phyloP scores from a whole-genome alignment of 1,139 yeast species.

The Suhomyces bolitotheri region DNA sequence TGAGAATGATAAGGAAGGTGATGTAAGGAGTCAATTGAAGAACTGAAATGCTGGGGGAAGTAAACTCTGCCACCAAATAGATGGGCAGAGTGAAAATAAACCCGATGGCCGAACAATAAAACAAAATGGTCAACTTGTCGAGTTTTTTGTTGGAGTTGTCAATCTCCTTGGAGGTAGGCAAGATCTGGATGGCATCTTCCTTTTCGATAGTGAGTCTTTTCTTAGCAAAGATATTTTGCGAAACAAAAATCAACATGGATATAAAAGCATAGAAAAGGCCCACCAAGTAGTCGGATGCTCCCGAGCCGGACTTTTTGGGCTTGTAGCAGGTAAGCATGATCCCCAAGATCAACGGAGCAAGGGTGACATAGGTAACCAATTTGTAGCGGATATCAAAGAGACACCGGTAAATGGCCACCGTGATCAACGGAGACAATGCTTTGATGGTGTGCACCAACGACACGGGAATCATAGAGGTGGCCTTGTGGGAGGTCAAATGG shows the following conservation, averaged over 20 bases:
- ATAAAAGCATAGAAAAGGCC: slow-evolving; percentile 77
- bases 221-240: slow-evolving; percentile 90
- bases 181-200: slow-evolving; percentile 16
- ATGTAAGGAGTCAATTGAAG: slow-evolving; percentile 36
- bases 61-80: slow-evolving; percentile 68
- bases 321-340: slow-evolving; percentile 81
- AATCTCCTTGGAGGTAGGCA: slow-evolving; percentile 30
- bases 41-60: slow-evolving; percentile 33
- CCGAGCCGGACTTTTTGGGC: slow-evolving; percentile 23
- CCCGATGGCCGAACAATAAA: slow-evolving; percentile 83
- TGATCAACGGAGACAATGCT: slow-evolving; percentile 83
- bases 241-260: slow-evolving; percentile 83
- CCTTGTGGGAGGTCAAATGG: slow-evolving; percentile 85
- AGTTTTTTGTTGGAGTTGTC: slow-evolving; percentile 36
- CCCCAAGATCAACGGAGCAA: slow-evolving; percentile 75
- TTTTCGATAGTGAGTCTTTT: slow-evolving; percentile 59
- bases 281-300: slow-evolving; percentile 39
- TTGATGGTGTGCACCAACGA: slow-evolving; percentile 90
- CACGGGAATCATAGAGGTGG: slow-evolving; percentile 85
- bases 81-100: slow-evolving; percentile 76
- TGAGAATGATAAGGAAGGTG: slow-evolving; percentile 44
- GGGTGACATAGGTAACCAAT: slow-evolving; percentile 68
- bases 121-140: slow-evolving; percentile 80
- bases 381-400: slow-evolving; percentile 59
- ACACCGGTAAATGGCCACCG: slow-evolving; percentile 75